Conservation (phyloP, 345 rosid genomes). For the Citrus trifoliata region DNA sequence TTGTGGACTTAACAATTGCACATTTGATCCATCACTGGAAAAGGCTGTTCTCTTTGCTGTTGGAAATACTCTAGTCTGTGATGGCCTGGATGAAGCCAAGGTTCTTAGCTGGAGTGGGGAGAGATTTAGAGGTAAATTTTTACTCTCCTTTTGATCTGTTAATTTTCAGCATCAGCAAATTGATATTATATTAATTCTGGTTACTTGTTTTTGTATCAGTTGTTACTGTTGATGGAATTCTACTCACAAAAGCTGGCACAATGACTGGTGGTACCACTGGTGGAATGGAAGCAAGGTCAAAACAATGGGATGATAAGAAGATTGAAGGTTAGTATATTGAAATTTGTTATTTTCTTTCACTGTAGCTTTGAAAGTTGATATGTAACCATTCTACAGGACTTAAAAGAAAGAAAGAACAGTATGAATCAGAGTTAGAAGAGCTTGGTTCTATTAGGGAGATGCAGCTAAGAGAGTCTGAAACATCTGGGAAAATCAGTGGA, state of each 20-base stretch:
- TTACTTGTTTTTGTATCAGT: slow-evolving; percentile 44
- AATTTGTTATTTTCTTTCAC: not conserved
- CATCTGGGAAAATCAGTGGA: slow-evolving; percentile 90
- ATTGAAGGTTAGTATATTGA: slow-evolving; percentile 62
- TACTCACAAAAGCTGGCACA: slow-evolving; percentile 94
- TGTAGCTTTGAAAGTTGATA: slow-evolving; percentile 20
- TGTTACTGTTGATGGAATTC: slow-evolving; percentile 93
- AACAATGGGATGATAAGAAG: slow-evolving; percentile 94
- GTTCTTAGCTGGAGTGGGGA: slow-evolving; percentile 92
- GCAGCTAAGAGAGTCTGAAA: slow-evolving; percentile 90
- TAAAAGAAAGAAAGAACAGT: slow-evolving; percentile 72
- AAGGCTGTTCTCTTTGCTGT: slow-evolving; percentile 93
- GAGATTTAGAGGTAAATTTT: slow-evolving; percentile 71
- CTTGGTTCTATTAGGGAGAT: slow-evolving; percentile 94
- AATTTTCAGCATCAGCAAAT: slow-evolving; percentile 13
- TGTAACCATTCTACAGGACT: slow-evolving; percentile 46
- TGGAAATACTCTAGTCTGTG: slow-evolving; percentile 96
- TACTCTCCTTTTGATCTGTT: slow-evolving; percentile 11
- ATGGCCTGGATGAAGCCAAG: slow-evolving; percentile 95
- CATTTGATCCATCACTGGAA: slow-evolving; percentile 86
- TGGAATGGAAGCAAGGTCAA: slow-evolving; percentile 98
- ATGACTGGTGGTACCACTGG: slow-evolving; percentile 99
- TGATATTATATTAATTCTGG: slow-evolving; percentile 13
- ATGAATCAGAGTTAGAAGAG: slow-evolving; percentile 73
- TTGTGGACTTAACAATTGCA: slow-evolving; percentile 63